Percentiles rank a stretch among this genome's conserved stretches.
These are phyloP conservation scores for Aegle marmelos DNA, from an alignment of 345 rosid genomes.

Conservation along the genomic window DNA sequence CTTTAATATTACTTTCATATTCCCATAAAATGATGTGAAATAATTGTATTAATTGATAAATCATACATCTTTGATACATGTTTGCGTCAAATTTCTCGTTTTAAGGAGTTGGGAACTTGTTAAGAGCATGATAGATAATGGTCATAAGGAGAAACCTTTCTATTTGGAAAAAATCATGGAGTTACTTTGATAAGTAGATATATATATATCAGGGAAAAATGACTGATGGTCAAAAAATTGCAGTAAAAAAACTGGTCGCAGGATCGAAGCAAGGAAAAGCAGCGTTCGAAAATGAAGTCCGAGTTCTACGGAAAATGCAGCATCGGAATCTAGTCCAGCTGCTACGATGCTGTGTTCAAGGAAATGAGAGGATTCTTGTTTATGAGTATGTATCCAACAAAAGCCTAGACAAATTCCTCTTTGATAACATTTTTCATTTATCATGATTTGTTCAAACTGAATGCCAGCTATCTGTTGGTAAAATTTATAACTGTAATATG, in stretches of 20 bases:
- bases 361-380: slow-evolving; percentile 12
- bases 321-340: slow-evolving; percentile 10
- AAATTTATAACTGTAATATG: no score
- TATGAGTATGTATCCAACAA: slow-evolving; percentile 13
- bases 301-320: not conserved
- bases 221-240: slow-evolving; percentile 6
- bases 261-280: not conserved
- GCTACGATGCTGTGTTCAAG: slow-evolving; percentile 6
- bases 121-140: no score
- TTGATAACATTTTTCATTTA: not conserved
- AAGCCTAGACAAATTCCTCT: slow-evolving; percentile 14
- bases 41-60: no score
- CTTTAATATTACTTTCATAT: no score
- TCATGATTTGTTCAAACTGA: not conserved
- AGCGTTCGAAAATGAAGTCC: slow-evolving; percentile 10
- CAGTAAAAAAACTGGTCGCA: not conserved
- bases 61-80: no score
- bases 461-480: not conserved
- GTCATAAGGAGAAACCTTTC: no score
- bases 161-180: no score
- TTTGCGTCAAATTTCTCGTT: no score
- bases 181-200: not conserved
- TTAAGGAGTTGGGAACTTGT: no score
- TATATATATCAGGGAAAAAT: slow-evolving; percentile 6
- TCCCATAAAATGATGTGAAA: no score